phyloP scores from a whole-genome alignment of 2,329 filamentous ascomycete genomes.

The Fonsecaea pugnacius region DNA sequence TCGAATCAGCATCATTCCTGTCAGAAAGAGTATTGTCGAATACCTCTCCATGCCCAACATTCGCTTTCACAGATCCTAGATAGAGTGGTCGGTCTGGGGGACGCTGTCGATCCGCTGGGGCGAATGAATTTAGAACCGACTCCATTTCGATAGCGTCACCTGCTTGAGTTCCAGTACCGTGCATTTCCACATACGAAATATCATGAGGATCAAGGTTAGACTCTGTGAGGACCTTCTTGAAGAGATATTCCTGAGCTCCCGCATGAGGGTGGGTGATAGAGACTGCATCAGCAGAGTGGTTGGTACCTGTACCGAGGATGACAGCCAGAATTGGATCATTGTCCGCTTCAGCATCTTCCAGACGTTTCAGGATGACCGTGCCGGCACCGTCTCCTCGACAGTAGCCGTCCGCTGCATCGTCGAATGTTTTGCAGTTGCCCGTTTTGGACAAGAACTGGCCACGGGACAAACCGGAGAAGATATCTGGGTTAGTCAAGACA shows the following conservation, averaged over 20 bases:
- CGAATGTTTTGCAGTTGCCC: conserved; percentile 56
- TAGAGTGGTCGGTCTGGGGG: conserved; percentile 47
- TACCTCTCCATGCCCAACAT: conserved; percentile 64
- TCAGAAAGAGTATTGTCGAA: neutral
- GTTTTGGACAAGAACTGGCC: conserved; percentile 48
- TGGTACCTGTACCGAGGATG: conserved; percentile 49
- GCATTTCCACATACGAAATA: conserved; percentile 85
- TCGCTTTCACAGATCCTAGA: conserved; percentile 67
- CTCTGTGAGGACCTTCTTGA: conserved; percentile 49
- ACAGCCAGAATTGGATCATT: conserved; percentile 54
- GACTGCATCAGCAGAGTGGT: conserved; percentile 52
- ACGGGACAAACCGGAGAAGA: conserved; percentile 43
- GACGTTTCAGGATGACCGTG: conserved; percentile 56
- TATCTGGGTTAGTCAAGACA: conserved; percentile 62
- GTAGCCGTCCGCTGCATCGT: conserved; percentile 58
- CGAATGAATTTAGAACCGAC: conserved; percentile 70
- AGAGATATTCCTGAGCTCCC: conserved; percentile 39
- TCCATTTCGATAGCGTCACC: conserved; percentile 83
- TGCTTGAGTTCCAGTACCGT: conserved; percentile 84
- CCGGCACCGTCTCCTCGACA: conserved; percentile 58
- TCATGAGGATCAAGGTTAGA: conserved; percentile 66
- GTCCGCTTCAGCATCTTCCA: conserved; percentile 57
- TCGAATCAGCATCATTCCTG: neutral
- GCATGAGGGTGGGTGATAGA: conserved; percentile 44
- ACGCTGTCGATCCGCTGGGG: conserved; percentile 40